phyloP scores from a whole-genome alignment of 768 basidiomycete genomes.

The Sporobolomyces roseus region DNA sequence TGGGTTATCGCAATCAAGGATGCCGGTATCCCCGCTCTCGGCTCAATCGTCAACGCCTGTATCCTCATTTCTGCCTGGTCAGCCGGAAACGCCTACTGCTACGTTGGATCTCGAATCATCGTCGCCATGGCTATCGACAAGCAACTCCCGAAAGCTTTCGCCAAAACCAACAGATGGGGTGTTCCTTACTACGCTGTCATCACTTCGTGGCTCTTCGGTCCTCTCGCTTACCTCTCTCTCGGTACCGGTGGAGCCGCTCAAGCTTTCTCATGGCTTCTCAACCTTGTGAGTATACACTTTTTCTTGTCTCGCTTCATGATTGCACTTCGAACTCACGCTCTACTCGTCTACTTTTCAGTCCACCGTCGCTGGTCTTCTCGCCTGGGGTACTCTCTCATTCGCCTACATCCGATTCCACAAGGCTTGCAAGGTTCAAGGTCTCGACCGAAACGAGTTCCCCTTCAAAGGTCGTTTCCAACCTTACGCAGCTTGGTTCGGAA shows the following conservation, averaged over 20 bases:
- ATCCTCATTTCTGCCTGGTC: conserved; percentile 56
- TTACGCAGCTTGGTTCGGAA: conserved; percentile 47
- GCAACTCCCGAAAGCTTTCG: conserved; percentile 54
- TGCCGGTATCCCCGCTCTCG: conserved; percentile 51
- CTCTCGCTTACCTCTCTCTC: conserved; percentile 43
- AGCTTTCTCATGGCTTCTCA: conserved; percentile 54
- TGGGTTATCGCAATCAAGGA: conserved; percentile 73
- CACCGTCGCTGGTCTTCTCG: conserved; percentile 31
- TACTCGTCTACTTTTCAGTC: conserved; percentile 9
- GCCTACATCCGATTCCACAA: conserved; percentile 42
- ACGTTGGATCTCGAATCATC: conserved; percentile 45
- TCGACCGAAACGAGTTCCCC: conserved; percentile 47
- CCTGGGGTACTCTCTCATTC: conserved; percentile 32
- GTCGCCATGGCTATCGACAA: conserved; percentile 51
- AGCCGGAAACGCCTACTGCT: conserved; percentile 41
- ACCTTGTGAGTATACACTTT: not conserved
- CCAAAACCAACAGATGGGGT: conserved; percentile 56
- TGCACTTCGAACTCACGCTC: not conserved
- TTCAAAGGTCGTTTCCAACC: conserved; percentile 50
- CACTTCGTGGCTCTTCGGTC: conserved; percentile 45
- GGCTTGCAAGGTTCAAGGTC: conserved; percentile 48
- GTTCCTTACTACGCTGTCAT: conserved; percentile 54
- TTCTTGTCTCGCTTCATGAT: not conserved
- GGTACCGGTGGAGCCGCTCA: conserved; percentile 55
- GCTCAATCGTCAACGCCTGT: conserved; percentile 62